Conservation (phyloP, 345 rosid genomes). For the Noccaea caerulescens region DNA sequence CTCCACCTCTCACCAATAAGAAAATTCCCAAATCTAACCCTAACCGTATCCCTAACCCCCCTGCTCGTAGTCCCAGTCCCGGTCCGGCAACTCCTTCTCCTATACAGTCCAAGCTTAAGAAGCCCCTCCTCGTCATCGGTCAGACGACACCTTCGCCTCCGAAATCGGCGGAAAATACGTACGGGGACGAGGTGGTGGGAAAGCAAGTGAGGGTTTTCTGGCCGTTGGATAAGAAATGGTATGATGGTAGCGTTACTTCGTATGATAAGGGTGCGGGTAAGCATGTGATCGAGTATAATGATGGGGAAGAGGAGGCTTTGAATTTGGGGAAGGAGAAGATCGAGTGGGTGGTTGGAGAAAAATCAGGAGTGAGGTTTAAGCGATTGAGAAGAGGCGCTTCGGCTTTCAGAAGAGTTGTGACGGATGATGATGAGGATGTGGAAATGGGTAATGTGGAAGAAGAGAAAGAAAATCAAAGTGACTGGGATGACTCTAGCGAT, state of each 20-base stretch:
- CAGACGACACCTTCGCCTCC: conserved; percentile 49
- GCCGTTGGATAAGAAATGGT: conserved; percentile 93
- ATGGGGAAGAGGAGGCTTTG: conserved; percentile 82
- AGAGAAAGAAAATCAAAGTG: conserved; percentile 45
- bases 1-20: conserved; percentile 47
- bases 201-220: conserved; percentile 81
- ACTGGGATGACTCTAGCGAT: conserved; percentile 69
- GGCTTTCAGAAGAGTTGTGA: conserved; percentile 52
- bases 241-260: conserved; percentile 67
- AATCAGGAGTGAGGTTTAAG: conserved; percentile 50
- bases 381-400: conserved; percentile 65
- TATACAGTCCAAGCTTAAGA: conserved; percentile 57
- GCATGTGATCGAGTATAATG: conserved; percentile 81
- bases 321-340: conserved; percentile 84
- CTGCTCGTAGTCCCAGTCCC: conserved; percentile 45
- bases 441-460: conserved; percentile 49
- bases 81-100: conserved; percentile 83
- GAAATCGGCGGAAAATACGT: conserved; percentile 38
- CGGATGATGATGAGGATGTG: conserved; percentile 49
- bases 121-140: conserved; percentile 70
- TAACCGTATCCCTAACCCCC: conserved; percentile 45
- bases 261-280: conserved; percentile 57
- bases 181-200: conserved; percentile 64
- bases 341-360: conserved; percentile 67
- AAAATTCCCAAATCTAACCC: conserved; percentile 44